phyloP scores from a whole-genome alignment of 1,139 yeast genomes.

The Magnusiomyces tetraspermus region DNA sequence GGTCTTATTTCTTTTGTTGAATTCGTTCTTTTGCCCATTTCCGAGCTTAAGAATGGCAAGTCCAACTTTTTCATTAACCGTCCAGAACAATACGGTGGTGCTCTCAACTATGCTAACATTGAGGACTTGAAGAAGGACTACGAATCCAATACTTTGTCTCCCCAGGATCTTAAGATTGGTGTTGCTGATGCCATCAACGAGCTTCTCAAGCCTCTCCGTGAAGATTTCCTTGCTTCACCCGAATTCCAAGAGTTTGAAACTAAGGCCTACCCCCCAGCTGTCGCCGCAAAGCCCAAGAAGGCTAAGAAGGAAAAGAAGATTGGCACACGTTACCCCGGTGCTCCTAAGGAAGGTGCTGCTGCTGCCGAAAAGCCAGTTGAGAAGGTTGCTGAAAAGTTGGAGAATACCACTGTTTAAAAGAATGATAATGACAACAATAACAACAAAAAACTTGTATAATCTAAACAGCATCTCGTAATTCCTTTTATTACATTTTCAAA shows the following conservation, averaged over 20 bases:
- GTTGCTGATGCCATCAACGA: constrained; percentile 74
- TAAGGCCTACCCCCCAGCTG: constrained; percentile 78
- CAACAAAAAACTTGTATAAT: no score
- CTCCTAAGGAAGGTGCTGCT: constrained; percentile 19
- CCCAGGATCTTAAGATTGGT: constrained; percentile 91
- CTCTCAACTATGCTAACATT: constrained; percentile 59
- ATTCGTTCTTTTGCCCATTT: constrained; percentile 76
- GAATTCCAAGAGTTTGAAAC: constrained; percentile 69
- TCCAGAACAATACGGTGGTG: constrained; percentile 96
- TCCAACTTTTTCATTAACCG: constrained; percentile 68
- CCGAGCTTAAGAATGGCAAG: constrained; percentile 50
- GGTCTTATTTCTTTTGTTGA: constrained; percentile 83
- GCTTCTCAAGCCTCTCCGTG: constrained; percentile 76
- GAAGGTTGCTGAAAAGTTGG: constrained; percentile 23
- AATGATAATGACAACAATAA: no score
- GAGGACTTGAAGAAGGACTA: constrained; percentile 67
- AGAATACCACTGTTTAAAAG: constrained; percentile 11
- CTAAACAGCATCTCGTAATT: no score
- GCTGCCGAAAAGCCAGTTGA: constrained; percentile 21
- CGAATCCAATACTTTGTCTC: constrained; percentile 63
- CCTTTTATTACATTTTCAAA: no score
- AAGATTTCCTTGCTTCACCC: constrained; percentile 47
- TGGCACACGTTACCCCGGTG: constrained; percentile 80
- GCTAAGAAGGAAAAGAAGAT: constrained; percentile 71
- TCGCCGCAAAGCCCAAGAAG: constrained; percentile 48